phyloP scores from a whole-genome alignment of 106 monocot species.

The Dactylorhiza incarnata region DNA sequence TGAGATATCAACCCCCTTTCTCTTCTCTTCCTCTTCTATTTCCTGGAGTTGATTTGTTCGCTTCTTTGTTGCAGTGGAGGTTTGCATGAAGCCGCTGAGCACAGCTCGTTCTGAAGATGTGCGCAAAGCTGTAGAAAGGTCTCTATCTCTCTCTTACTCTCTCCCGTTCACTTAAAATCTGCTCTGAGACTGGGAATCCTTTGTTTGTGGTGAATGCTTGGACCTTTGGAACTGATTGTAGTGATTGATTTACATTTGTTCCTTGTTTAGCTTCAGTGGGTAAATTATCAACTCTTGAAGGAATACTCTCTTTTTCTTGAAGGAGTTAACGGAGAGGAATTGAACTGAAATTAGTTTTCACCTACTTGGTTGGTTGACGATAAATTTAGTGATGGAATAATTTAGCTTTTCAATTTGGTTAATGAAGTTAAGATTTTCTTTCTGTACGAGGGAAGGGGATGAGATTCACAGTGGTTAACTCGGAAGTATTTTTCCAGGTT shows the following conservation, averaged over 20 bases:
- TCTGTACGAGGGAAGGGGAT: no score
- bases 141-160: neutral
- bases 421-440: no score
- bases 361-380: no score
- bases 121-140: conserved; percentile 81
- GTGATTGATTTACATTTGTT: neutral
- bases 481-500: no score
- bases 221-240: neutral
- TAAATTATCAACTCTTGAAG: no score
- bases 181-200: neutral
- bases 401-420: no score
- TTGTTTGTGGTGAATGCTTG: neutral
- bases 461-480: no score
- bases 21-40: neutral
- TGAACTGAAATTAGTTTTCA: no score
- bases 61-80: conserved; percentile 64
- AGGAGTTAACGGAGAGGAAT: no score
- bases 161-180: neutral
- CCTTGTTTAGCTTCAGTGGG: neutral
- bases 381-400: no score
- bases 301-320: no score
- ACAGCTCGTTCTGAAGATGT: conserved; percentile 68
- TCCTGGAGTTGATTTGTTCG: neutral
- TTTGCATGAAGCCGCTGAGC: conserved; percentile 69
- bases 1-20: neutral